Evolutionary conservation across 441 rosid genomes (phyloP).

Genomic region (Populus hybrid): DNA sequence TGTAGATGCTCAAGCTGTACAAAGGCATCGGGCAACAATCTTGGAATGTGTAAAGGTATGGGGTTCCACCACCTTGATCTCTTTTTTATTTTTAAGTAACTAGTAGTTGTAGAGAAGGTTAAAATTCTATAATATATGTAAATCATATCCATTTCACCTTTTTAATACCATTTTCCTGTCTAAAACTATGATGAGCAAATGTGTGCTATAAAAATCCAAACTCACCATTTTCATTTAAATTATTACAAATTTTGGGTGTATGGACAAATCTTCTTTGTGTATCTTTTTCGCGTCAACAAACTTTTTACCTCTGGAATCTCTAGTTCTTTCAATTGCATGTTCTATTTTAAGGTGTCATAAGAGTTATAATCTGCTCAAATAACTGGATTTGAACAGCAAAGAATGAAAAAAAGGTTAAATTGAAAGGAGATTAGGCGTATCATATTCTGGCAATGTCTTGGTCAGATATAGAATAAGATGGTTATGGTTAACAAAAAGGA

Average conservation of each 20-base stretch:
- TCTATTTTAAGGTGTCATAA: neutral
- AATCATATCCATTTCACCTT: no score
- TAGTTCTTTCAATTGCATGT: neutral
- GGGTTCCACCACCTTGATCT: neutral
- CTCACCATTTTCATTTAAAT: neutral
- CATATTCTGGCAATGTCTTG: neutral
- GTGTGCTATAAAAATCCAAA: neutral
- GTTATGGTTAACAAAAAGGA: neutral
- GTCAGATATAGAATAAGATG: neutral
- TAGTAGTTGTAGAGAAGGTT: neutral
- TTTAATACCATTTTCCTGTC: neutral
- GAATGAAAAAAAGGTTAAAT: neutral
- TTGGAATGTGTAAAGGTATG: slow-evolving; percentile 98
- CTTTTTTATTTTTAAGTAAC: neutral
- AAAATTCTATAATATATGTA: neutral
- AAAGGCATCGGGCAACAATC: slow-evolving; percentile 94
- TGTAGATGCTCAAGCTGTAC: slow-evolving; percentile 97
- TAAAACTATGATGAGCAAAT: neutral
- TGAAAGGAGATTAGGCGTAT: neutral
- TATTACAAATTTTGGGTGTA: neutral
- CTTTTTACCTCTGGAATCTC: neutral
- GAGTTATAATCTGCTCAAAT: neutral
- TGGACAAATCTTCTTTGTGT: neutral
- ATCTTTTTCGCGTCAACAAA: neutral
- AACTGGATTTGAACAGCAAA: neutral